Evolutionary conservation across 176 grass and related monocot species (phyloP), one percentile per base, ranked within the genome.

Genomic region (Pharus latifolius): DNA sequence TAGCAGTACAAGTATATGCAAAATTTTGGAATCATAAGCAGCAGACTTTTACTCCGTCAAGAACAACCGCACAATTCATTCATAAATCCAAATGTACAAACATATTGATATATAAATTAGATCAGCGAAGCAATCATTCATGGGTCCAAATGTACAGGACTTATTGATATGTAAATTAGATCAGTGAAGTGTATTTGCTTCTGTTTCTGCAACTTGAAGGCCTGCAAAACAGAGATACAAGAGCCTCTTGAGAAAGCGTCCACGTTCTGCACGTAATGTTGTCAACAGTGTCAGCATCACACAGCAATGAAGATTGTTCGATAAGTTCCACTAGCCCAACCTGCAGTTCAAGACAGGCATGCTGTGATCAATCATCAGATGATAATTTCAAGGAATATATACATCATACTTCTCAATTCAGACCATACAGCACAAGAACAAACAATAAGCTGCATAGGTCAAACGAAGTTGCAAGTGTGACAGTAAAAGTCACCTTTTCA

Each of bases 241-340:
- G 30, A 19, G 35, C 20, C 20, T 61, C 56, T 22, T 48, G 7
- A 38, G 25, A 9, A 6, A 15, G 35, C 10, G 3, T 38, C 0
- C 28, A 22, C 8, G 14, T 3, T 68, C n/a, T 45, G 34, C 28
- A 46, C 17, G 30, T 2, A 9, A 66, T 61, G 33, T 13, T 67
- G 12, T 55, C 62, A 2, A 0, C 47, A 24, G 34, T 54, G n/a
- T n/a, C n/a, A n/a, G n/a, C n/a, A n/a, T n/a, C n/a, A n/a, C n/a
- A n/a, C n/a, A n/a, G n/a, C n/a, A n/a, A n/a, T n/a, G n/a, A 19
- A 32, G 23, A 17, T 29, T 68, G 12, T 7, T 16, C 45, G 68
- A 17, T 30, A 55, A 44, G 45, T 79, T 56, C 48, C 40, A 63
- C 24, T 85, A 85, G 56, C 76, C 76, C 70, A 80, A 75, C 83